Conservation (phyloP, 352 stramenopile genomes). For the Halophytophthora polymorphica region DNA sequence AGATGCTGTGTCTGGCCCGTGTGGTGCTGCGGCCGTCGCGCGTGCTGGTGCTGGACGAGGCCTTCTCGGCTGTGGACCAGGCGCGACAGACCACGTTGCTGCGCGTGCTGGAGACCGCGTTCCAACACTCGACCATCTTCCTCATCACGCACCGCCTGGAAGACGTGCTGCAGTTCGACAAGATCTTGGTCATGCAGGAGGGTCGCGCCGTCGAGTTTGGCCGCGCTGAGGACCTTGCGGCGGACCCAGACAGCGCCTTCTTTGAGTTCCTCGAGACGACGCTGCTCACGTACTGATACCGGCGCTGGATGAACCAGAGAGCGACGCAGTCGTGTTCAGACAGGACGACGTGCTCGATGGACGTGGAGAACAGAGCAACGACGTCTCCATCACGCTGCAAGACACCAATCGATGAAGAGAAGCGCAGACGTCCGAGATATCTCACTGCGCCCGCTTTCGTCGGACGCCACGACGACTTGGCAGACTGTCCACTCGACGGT, state of each 20-base stretch:
- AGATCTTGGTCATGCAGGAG: slow-evolving; percentile 36
- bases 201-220: slow-evolving; percentile 36
- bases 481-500: too few species aligned
- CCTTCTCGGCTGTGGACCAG: slow-evolving; percentile 64
- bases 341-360: not conserved
- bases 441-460: too few species aligned
- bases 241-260: slow-evolving; percentile 33
- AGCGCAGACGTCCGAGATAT: not conserved
- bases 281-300: slow-evolving; percentile 29
- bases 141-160: slow-evolving; percentile 97
- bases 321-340: not conserved
- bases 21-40: slow-evolving; percentile 89
- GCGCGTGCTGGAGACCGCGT: slow-evolving; percentile 83
- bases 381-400: not conserved
- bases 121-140: slow-evolving; percentile 92
- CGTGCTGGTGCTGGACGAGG: slow-evolving; percentile 89
- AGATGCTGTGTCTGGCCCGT: slow-evolving; percentile 95
- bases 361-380: not conserved
- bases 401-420: not conserved
- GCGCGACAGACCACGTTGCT: slow-evolving; percentile 62
- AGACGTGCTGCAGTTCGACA: slow-evolving; percentile 58
- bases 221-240: slow-evolving; percentile 35
- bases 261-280: slow-evolving; percentile 54
- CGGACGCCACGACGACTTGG: too few species aligned
- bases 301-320: not conserved